Percentiles rank a stretch among this genome's conserved stretches.
These are phyloP conservation scores for Pleurotus tuber-regium DNA, from an alignment of 768 basidiomycete genomes.

Conservation along the genomic window DNA sequence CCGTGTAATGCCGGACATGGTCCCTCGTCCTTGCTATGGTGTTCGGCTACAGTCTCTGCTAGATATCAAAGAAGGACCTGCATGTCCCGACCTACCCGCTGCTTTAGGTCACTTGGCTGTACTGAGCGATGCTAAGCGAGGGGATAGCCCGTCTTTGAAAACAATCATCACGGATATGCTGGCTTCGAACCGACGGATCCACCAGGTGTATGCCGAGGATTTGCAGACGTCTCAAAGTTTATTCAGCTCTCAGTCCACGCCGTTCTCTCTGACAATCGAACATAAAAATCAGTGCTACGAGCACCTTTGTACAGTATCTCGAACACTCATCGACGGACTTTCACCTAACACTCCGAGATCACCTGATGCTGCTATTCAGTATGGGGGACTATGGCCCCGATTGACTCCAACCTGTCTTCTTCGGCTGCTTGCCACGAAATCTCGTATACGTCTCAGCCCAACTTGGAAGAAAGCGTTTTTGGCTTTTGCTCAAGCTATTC, in stretches of 20 bases:
- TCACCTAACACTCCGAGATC: background rate
- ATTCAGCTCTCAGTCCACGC: conserved; percentile 5
- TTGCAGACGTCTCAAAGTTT: background rate
- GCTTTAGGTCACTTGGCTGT: background rate
- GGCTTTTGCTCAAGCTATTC: conserved; percentile 22
- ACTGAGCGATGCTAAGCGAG: background rate
- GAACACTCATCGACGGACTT: background rate
- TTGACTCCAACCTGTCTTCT: conserved; percentile 29
- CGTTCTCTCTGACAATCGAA: background rate
- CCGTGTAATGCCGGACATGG: background rate
- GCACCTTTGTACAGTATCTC: background rate
- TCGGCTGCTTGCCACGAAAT: conserved; percentile 24
- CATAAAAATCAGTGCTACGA: background rate
- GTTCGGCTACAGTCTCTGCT: background rate
- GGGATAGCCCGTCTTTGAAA: background rate
- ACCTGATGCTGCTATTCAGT: background rate
- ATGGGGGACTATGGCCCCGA: conserved; percentile 34
- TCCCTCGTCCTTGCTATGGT: background rate
- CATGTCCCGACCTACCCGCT: background rate
- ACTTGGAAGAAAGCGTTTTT: conserved; percentile 30
- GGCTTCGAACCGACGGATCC: background rate
- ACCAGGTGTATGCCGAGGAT: background rate
- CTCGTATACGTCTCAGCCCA: conserved; percentile 12
- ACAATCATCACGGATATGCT: background rate
- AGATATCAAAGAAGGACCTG: background rate